Base-by-base conservation (phyloP, 192 early-diverging fungal genomes). In the Coemansia sp. region DNA sequence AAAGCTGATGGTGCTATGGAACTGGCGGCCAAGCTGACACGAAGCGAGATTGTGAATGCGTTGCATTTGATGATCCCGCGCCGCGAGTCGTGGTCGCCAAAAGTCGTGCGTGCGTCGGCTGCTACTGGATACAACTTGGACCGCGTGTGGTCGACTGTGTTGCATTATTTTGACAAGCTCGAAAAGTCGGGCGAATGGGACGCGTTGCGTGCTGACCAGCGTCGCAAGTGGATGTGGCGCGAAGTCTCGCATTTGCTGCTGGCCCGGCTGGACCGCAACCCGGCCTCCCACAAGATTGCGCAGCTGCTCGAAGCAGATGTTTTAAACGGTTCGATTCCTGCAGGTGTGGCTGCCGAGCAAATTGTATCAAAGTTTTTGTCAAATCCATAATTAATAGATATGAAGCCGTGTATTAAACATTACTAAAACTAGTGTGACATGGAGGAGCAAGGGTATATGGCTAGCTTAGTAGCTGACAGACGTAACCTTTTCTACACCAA, bases 1-100 rank as follows among this genome's bases (percentile, higher is more conserved):
- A 94, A 94, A 66, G 79, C 86, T 0, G 92, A 94, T 62, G 92
- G 92, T 2, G 79, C 75, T 0, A 68, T 94, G 14, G 84, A 79
- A 11, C 63, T 74, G 23, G 66, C 89, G 8, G 91, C 90, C 0
- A 79, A 83, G 28, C 76, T 84, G 60, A 88, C 90, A 0, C 79
- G 84, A 28, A 81, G 84, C 52, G 87, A 94, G 40, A 63, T 71
- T 15, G 56, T 56, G 25, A 71, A 56, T 25, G 68, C 74, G 18
- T 52, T 76, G 48, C 64, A 68, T 15, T 24, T 71, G 58, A 71
- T 77, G 68, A 11, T 68, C 17, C 74, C 74, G 3, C 54, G 74
- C 17, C 44, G 64, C 15, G 15, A 18, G 5, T 60, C 56, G 5
- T 77, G 74, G 74, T 53, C 57, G 2, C 74, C 74, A 0, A 77